Evolutionary conservation across 2,329 filamentous ascomycete genomes (phyloP).

Genomic region (Colletotrichum tanaceti): DNA sequence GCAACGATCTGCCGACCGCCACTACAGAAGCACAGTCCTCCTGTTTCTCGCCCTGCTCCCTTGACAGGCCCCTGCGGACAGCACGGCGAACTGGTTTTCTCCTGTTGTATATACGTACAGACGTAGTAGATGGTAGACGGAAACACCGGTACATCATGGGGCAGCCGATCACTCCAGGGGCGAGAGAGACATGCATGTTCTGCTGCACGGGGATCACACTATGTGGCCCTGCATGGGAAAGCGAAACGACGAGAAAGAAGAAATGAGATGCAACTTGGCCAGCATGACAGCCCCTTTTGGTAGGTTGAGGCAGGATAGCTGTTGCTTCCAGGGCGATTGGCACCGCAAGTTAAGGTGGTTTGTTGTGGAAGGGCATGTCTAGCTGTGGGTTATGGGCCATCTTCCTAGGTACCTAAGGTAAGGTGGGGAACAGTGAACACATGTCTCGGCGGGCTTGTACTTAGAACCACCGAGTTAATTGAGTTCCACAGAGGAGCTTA

Average conservation of each 20-base stretch:
- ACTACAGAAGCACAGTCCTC: neutral
- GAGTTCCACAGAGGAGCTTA: neutral
- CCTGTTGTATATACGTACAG: too few species aligned
- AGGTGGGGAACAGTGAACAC: too few species aligned
- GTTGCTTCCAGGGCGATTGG: conserved; percentile 6
- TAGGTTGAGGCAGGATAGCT: neutral
- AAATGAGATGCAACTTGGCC: conserved; percentile 12
- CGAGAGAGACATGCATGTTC: conserved; percentile 18
- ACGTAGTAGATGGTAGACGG: conserved; percentile 8
- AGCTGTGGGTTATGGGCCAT: neutral
- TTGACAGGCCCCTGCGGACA: conserved; percentile 7
- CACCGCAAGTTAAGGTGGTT: neutral
- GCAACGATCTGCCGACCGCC: conserved; percentile 6
- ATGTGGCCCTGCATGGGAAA: conserved; percentile 28
- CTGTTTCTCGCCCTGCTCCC: neutral
- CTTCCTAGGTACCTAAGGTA: too few species aligned
- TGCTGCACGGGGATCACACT: neutral
- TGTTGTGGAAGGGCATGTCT: neutral
- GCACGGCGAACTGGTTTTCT: neutral
- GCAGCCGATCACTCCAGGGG: conserved; percentile 11
- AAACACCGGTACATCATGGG: conserved; percentile 11
- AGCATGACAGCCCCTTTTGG: neutral
- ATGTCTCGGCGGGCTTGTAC: neutral
- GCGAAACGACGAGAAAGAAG: conserved; percentile 23
- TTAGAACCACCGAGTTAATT: neutral